phyloP scores from a whole-genome alignment of 2,329 filamentous ascomycete species.

The Aspergillaceae sp. region DNA sequence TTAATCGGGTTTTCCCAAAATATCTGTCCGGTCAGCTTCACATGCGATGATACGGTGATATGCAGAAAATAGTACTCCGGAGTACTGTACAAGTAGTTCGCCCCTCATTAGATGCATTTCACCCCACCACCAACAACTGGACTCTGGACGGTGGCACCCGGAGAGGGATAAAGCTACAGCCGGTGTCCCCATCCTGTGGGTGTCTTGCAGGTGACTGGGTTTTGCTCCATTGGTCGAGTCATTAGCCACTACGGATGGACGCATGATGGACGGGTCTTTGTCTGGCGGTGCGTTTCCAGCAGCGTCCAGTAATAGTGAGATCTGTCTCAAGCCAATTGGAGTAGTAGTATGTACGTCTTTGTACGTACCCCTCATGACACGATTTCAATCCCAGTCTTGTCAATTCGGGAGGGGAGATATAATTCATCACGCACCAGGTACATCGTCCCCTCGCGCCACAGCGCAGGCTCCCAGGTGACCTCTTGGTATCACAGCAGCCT shows the following conservation, averaged over 20 bases:
- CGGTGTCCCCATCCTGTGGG: not conserved
- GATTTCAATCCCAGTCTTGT: not conserved
- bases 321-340: not conserved
- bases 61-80: not conserved
- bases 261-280: not conserved
- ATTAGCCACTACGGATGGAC: not conserved
- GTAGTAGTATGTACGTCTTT: not conserved
- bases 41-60: not conserved
- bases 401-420: not conserved
- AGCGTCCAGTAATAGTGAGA: too few relatives aligned
- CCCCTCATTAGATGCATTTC: too few relatives aligned
- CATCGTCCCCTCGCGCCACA: not conserved
- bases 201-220: not conserved
- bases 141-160: not conserved
- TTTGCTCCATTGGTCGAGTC: not conserved
- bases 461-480: not conserved
- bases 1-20: not conserved
- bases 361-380: not conserved
- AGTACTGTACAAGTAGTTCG: too few relatives aligned
- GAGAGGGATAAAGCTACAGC: not conserved
- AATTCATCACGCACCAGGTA: not conserved
- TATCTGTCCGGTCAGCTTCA: not conserved
- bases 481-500: not conserved
- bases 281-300: not conserved
- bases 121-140: too few relatives aligned